Conservation (phyloP, 2,329 filamentous ascomycete species). For the Epichloe sp. region DNA sequence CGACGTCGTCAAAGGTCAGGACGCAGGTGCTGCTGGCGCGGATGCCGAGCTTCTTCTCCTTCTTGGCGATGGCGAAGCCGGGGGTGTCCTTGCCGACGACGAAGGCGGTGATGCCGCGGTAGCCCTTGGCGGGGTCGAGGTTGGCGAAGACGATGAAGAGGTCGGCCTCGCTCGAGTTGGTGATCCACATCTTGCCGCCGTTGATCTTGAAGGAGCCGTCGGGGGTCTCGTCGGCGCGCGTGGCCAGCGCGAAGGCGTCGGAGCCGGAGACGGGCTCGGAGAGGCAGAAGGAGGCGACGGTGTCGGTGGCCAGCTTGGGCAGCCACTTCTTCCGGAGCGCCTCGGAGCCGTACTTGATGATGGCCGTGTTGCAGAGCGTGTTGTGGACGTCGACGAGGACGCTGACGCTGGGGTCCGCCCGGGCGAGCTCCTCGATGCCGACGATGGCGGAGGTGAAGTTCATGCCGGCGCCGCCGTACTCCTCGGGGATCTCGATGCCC, state of each 20-base stretch:
- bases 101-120: conserved; percentile 95
- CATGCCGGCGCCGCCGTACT: conserved; percentile 94
- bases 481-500: conserved; percentile 94
- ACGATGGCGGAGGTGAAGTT: conserved; percentile 96
- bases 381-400: conserved; percentile 97
- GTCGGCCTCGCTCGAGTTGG: conserved; percentile 84
- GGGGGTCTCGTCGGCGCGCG: conserved; percentile 72
- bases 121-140: conserved; percentile 79
- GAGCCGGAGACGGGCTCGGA: conserved; percentile 88
- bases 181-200: conserved; percentile 99
- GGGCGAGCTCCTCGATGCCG: conserved; percentile 89
- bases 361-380: conserved; percentile 87
- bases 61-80: conserved; percentile 94
- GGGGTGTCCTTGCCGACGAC: conserved; percentile 77
- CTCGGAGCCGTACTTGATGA: conserved; percentile 71
- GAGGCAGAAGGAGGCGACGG: conserved; percentile 83
- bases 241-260: conserved; percentile 89
- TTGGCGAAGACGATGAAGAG: conserved; percentile 99
- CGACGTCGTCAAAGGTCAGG: conserved; percentile 92
- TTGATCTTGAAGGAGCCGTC: conserved; percentile 68
- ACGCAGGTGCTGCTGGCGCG: conserved; percentile 92
- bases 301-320: conserved; percentile 78
- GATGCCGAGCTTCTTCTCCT: conserved; percentile 99
- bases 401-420: conserved; percentile 87
- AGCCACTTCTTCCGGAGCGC: conserved; percentile 75